Evolutionary conservation across 202 grass and related monocot genomes (phyloP).

Genomic region (Brachypodium distachyon): DNA sequence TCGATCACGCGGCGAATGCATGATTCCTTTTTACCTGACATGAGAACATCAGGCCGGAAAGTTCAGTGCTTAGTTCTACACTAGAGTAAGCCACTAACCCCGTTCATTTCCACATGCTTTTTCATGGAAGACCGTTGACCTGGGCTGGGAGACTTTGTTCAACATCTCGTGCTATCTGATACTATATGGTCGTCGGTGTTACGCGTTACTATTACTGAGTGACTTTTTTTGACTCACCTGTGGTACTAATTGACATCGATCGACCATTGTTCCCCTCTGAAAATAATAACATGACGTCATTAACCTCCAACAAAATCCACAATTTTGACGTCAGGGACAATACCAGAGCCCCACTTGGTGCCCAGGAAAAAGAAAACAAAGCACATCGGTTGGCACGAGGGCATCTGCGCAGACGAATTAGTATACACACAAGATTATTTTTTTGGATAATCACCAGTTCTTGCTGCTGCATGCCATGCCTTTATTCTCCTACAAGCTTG

Average conservation of each 20-base stretch:
- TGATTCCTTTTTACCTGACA: too few species aligned
- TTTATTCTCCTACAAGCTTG: slow-evolving; percentile 8
- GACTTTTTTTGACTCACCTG: too few species aligned
- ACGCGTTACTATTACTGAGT: background rate
- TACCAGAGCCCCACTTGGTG: background rate
- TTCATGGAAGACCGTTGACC: background rate
- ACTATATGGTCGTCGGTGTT: background rate
- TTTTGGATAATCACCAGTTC: background rate
- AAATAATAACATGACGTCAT: too few species aligned
- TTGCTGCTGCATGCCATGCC: background rate
- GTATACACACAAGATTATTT: background rate
- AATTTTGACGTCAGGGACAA: background rate
- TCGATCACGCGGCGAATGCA: too few species aligned
- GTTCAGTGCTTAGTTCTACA: too few species aligned
- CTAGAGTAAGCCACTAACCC: too few species aligned
- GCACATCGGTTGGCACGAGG: background rate
- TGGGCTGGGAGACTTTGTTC: background rate
- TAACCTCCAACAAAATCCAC: background rate
- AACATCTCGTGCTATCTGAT: background rate
- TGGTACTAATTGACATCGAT: too few species aligned
- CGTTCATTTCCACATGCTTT: background rate
- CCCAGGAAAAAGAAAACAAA: background rate
- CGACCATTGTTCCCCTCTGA: too few species aligned
- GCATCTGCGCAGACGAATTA: background rate
- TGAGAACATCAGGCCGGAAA: too few species aligned